Conservation (phyloP, 2,329 filamentous ascomycete genomes). For the Macrophomina pseudophaseolina region DNA sequence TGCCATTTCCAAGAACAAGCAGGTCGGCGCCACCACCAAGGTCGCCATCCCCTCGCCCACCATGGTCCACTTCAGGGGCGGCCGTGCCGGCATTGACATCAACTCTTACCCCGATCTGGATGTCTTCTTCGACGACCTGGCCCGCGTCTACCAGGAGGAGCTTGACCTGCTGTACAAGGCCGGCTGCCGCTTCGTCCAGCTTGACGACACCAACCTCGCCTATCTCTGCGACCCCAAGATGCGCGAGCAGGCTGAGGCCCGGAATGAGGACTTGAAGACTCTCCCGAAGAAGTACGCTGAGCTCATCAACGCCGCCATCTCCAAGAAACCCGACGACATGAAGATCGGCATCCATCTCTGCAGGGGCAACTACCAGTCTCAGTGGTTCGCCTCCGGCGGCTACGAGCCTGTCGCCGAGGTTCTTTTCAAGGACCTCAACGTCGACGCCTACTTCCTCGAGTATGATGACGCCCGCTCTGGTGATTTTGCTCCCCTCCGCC, state of each 20-base stretch:
- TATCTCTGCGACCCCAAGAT: slow-evolving; percentile 64
- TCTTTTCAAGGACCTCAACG: slow-evolving; percentile 62
- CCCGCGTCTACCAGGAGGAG: slow-evolving; percentile 61
- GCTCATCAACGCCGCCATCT: slow-evolving; percentile 61
- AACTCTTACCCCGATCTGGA: slow-evolving; percentile 61
- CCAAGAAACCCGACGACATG: slow-evolving; percentile 59
- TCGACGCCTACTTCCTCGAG: slow-evolving; percentile 65
- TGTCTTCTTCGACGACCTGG: slow-evolving; percentile 61
- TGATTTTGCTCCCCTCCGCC: slow-evolving; percentile 61
- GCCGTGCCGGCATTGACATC: slow-evolving; percentile 58
- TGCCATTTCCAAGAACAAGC: slow-evolving; percentile 47
- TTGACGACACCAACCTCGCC: slow-evolving; percentile 65
- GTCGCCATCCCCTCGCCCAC: slow-evolving; percentile 64
- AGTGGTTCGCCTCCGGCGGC: slow-evolving; percentile 64
- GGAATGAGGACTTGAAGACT: slow-evolving; percentile 56
- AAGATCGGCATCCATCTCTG: slow-evolving; percentile 63
- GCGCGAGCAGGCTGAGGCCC: slow-evolving; percentile 58
- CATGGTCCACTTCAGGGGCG: slow-evolving; percentile 66
- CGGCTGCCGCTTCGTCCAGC: slow-evolving; percentile 62
- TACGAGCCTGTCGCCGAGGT: slow-evolving; percentile 64
- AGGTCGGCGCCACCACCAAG: slow-evolving; percentile 53
- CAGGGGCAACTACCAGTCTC: slow-evolving; percentile 61
- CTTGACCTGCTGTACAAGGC: slow-evolving; percentile 59
- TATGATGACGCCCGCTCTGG: slow-evolving; percentile 63
- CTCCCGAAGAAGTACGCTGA: slow-evolving; percentile 59